These are phyloP conservation scores for Suhomyces chickasaworum DNA, from an alignment of 1,139 yeast genomes.

Conservation along the genomic window DNA sequence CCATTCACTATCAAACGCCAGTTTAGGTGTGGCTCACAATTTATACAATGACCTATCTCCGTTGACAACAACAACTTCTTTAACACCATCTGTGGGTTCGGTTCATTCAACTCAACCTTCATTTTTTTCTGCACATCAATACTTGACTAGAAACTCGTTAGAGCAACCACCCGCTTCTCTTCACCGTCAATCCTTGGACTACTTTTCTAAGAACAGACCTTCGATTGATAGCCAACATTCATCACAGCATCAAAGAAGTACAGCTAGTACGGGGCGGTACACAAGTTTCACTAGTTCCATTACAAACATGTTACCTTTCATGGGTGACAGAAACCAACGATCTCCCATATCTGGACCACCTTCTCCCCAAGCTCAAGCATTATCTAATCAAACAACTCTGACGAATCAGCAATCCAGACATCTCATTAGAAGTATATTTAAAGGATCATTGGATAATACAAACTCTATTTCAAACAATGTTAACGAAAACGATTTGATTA, in stretches of 20 bases:
- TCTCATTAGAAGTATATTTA: constrained; percentile 46
- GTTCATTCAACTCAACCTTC: constrained; percentile 49
- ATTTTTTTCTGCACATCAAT: constrained; percentile 50
- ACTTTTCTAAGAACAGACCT: constrained; percentile 29
- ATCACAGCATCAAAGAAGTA: constrained; percentile 16
- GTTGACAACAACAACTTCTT: constrained; percentile 48
- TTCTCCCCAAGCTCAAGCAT: constrained; percentile 14
- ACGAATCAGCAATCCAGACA: constrained; percentile 34
- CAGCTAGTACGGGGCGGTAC: constrained; percentile 29
- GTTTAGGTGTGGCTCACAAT: constrained; percentile 12
- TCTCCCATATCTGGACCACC: constrained; percentile 26
- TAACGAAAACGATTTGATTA: background rate
- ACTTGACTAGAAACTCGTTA: constrained; percentile 39
- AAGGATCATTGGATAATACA: constrained; percentile 18
- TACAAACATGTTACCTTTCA: constrained; percentile 47
- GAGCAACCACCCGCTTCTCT: constrained; percentile 37
- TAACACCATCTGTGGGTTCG: constrained; percentile 46
- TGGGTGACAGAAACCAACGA: constrained; percentile 41
- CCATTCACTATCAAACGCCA: constrained; percentile 14
- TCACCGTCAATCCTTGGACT: constrained; percentile 40
- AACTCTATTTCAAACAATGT: constrained; percentile 6
- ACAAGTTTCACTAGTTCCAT: constrained; percentile 43
- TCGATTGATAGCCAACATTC: constrained; percentile 33
- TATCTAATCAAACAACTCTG: constrained; percentile 12
- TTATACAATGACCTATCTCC: constrained; percentile 40